These are phyloP conservation scores for Fusarium armeniacum DNA, from an alignment of 2,329 filamentous ascomycete genomes.

Conservation along the genomic window DNA sequence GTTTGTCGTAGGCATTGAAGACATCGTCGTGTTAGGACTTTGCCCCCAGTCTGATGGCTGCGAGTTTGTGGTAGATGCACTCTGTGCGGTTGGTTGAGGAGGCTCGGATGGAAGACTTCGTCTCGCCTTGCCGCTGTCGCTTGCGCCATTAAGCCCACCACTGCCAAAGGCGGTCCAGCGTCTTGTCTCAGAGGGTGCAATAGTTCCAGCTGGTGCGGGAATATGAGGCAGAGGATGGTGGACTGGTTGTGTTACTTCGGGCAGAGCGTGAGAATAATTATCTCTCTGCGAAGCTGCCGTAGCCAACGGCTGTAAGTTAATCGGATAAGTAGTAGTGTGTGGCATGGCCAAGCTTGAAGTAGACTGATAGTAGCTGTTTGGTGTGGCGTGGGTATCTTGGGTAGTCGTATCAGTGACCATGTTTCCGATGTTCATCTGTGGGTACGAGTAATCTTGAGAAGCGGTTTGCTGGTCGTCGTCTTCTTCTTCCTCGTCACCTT, in stretches of 20 bases:
- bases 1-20: slow-evolving; percentile 9
- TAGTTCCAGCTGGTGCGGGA: slow-evolving; percentile 27
- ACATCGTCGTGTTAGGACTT: slow-evolving; percentile 13
- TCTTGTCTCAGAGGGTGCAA: slow-evolving; percentile 31
- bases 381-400: slow-evolving; percentile 38
- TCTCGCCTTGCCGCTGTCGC: slow-evolving; percentile 16
- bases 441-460: slow-evolving; percentile 47
- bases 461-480: slow-evolving; percentile 22
- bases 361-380: slow-evolving; percentile 51
- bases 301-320: slow-evolving; percentile 30
- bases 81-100: slow-evolving; percentile 9
- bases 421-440: slow-evolving; percentile 51
- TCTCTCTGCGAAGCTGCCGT: slow-evolving; percentile 38
- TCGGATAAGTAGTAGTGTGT: slow-evolving; percentile 42
- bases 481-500: slow-evolving; percentile 28
- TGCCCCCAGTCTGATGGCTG: slow-evolving; percentile 38
- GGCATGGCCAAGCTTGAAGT: slow-evolving; percentile 47
- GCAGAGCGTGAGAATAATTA: slow-evolving; percentile 23
- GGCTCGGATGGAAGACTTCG: slow-evolving; percentile 42
- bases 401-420: slow-evolving; percentile 47
- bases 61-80: slow-evolving; percentile 15
- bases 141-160: background rate
- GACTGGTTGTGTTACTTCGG: slow-evolving; percentile 32
- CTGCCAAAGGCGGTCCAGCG: slow-evolving; percentile 28
- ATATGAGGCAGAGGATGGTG: slow-evolving; percentile 23